Evolutionary conservation across 306 rosid genomes (phyloP).

Genomic region (Mimosa bimucronata): DNA sequence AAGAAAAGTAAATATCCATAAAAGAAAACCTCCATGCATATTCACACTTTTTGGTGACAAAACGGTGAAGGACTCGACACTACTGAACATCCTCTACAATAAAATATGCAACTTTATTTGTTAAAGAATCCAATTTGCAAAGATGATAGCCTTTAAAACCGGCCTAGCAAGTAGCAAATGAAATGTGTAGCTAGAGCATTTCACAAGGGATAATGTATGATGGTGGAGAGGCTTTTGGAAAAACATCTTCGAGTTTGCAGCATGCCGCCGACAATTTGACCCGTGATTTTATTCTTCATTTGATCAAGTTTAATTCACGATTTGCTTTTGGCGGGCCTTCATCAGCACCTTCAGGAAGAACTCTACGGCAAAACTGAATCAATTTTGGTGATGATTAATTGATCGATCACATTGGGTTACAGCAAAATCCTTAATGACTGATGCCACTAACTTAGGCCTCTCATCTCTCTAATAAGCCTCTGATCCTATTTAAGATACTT

Average conservation of each 20-base stretch:
- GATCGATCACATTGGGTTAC: slow-evolving; percentile 24
- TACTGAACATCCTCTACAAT: background rate
- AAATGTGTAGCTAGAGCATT: no score
- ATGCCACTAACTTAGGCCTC: background rate
- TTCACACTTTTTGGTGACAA: background rate
- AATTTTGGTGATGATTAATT: no score
- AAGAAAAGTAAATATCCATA: background rate
- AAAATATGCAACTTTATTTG: background rate
- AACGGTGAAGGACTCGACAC: background rate
- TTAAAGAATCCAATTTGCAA: background rate
- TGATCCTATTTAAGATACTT: background rate
- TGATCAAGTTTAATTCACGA: background rate
- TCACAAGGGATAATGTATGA: no score
- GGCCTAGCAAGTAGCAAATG: background rate
- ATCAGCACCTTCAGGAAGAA: background rate
- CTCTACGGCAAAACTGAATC: background rate
- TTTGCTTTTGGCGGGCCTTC: background rate
- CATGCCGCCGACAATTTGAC: no score
- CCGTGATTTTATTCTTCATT: background rate
- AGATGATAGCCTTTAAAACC: background rate
- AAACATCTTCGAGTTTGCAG: no score
- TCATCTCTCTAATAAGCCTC: background rate
- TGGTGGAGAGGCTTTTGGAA: no score
- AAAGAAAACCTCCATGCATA: background rate
- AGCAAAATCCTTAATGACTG: background rate